Percentiles rank a stretch among this genome's conserved stretches.
phyloP scores from a whole-genome alignment of 2,329 filamentous ascomycete species.

The Pseudophaeomoniella oleicola region DNA sequence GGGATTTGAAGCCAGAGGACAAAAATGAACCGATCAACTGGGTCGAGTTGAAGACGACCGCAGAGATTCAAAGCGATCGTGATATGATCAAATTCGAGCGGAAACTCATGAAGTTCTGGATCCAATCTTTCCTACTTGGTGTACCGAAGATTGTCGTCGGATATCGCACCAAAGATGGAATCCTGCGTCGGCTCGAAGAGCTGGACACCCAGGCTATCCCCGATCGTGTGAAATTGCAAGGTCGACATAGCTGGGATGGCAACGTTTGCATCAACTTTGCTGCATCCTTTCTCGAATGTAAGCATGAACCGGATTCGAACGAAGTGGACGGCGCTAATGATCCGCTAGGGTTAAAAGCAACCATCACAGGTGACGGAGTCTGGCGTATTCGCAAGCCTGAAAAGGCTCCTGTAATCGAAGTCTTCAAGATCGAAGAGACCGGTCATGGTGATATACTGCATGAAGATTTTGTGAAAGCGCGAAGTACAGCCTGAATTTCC shows the following conservation, averaged over 20 bases:
- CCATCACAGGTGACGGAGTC: constrained; percentile 53
- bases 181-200: constrained; percentile 59
- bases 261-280: constrained; percentile 91
- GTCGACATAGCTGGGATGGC: constrained; percentile 67
- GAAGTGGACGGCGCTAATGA: no score
- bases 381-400: constrained; percentile 63
- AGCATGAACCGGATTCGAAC: no score
- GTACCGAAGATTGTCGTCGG: constrained; percentile 87
- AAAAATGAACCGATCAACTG: constrained; percentile 63
- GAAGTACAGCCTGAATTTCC: constrained; percentile 20
- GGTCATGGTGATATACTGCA: constrained; percentile 66
- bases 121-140: constrained; percentile 85
- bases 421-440: constrained; percentile 57
- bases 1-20: constrained; percentile 62
- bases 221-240: constrained; percentile 51
- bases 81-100: constrained; percentile 68
- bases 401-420: constrained; percentile 51
- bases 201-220: constrained; percentile 70
- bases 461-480: constrained; percentile 63
- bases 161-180: constrained; percentile 60
- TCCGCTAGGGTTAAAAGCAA: constrained; percentile 43
- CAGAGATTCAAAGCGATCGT: constrained; percentile 50
- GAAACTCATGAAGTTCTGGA: constrained; percentile 92
- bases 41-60: constrained; percentile 90
- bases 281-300: constrained; percentile 61